phyloP scores from a whole-genome alignment of 2,329 filamentous ascomycete genomes.

The Phialocephala subalpina region DNA sequence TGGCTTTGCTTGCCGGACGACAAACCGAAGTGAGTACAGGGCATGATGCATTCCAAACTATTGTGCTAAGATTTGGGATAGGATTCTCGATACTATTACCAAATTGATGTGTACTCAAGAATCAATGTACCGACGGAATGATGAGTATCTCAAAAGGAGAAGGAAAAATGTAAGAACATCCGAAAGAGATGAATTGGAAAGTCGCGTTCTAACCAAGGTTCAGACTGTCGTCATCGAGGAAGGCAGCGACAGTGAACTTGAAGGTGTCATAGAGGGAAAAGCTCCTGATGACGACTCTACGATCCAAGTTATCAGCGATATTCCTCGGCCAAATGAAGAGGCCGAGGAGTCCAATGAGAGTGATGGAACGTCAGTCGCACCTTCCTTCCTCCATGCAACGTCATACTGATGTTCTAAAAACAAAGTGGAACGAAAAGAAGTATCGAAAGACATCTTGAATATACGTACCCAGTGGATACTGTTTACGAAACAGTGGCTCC shows the following conservation, averaged over 20 bases:
- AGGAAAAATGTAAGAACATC: not conserved
- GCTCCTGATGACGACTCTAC: not conserved
- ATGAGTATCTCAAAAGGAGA: not conserved
- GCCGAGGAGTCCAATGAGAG: not conserved
- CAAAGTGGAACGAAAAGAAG: not conserved
- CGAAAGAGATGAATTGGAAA: not conserved
- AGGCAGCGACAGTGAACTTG: not conserved
- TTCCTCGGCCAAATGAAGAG: not conserved
- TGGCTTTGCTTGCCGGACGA: not conserved
- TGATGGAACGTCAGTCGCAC: not conserved
- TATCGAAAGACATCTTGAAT: constrained; percentile 5
- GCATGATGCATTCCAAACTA: not conserved
- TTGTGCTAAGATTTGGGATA: not conserved
- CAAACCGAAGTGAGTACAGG: not conserved
- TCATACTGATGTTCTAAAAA: not conserved
- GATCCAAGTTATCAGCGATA: not conserved
- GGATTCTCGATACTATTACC: not conserved
- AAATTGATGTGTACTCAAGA: constrained; percentile 18
- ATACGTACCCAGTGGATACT: not conserved
- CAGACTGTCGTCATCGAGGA: not conserved
- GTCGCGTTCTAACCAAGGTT: not conserved
- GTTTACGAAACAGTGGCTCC: not conserved
- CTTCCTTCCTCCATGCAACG: not conserved
- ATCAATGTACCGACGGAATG: constrained; percentile 4
- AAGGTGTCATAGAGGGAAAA: not conserved